Percentiles rank a stretch among this genome's conserved stretches.
phyloP scores from a whole-genome alignment of 2,329 filamentous ascomycete species.

The Didymella lethalis region DNA sequence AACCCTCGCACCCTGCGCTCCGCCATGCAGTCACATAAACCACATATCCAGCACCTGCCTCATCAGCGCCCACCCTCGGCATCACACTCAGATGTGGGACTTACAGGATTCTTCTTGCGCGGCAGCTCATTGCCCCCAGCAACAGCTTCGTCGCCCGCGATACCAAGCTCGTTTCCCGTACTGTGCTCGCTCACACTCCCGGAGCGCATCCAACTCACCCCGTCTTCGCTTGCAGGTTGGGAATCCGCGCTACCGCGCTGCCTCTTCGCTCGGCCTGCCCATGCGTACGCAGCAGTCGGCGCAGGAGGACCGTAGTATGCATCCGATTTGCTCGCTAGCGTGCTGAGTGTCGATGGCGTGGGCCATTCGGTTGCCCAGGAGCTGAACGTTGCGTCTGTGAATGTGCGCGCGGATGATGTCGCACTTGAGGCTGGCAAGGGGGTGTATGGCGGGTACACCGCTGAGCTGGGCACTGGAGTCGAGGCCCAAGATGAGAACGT shows the following conservation, averaged over 20 bases:
- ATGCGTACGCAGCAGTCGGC: not conserved
- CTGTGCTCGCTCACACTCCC: not conserved
- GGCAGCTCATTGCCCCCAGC: too few species aligned
- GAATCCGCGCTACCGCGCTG: not conserved
- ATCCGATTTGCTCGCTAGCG: not conserved
- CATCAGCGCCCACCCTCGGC: not conserved
- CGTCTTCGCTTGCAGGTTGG: not conserved
- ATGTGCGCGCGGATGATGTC: not conserved
- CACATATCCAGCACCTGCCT: slow-evolving; percentile 1
- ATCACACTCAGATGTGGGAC: not conserved
- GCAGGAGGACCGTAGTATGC: not conserved
- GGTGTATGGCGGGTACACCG: not conserved
- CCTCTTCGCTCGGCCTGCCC: not conserved
- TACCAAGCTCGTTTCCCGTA: too few species aligned
- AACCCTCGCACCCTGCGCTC: not conserved
- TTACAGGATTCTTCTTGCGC: not conserved
- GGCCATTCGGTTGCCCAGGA: not conserved
- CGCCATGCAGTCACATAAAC: slow-evolving; percentile 6
- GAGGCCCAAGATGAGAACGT: slow-evolving; percentile 5
- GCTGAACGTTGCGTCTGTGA: slow-evolving; percentile 1
- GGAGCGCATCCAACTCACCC: not conserved
- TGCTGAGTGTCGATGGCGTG: not conserved
- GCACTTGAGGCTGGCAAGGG: not conserved
- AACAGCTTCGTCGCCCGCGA: too few species aligned
- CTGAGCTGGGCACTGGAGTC: not conserved